Evolutionary conservation across 2,329 filamentous ascomycete species (phyloP).

Genomic region (Phialophora verrucosa): DNA sequence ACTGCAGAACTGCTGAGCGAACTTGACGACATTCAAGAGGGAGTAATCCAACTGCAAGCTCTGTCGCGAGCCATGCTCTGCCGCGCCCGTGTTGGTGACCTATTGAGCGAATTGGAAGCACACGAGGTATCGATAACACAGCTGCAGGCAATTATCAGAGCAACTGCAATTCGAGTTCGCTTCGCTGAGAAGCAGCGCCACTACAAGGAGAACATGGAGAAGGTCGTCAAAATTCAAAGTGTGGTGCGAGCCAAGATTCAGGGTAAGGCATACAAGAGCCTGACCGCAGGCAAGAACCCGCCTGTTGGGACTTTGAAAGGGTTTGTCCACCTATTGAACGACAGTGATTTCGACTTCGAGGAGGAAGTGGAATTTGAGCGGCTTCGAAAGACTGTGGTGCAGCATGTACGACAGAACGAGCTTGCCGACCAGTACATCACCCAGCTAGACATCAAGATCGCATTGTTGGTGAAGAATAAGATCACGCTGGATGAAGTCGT

Average conservation of each 20-base stretch:
- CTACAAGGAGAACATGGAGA: constrained; percentile 97
- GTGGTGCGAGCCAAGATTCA: constrained; percentile 94
- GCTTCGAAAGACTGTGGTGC: constrained; percentile 91
- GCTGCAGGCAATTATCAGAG: constrained; percentile 76
- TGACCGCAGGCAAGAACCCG: constrained; percentile 94
- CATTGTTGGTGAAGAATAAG: constrained; percentile 97
- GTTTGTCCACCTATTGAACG: constrained; percentile 95
- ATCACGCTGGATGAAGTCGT: constrained; percentile 98
- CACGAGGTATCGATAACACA: constrained; percentile 78
- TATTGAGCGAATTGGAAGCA: constrained; percentile 78
- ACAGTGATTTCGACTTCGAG: constrained; percentile 98
- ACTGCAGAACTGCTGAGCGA: constrained; percentile 66
- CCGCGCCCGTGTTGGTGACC: constrained; percentile 72
- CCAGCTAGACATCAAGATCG: constrained; percentile 98
- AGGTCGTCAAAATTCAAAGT: constrained; percentile 98
- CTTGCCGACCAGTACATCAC: constrained; percentile 97
- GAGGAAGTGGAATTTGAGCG: constrained; percentile 97
- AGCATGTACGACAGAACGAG: constrained; percentile 96
- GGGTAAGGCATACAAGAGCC: constrained; percentile 95
- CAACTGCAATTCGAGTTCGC: constrained; percentile 71
- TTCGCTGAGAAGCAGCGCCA: constrained; percentile 87
- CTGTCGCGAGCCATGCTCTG: constrained; percentile 78
- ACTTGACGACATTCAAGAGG: constrained; percentile 70
- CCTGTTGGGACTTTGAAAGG: constrained; percentile 97
- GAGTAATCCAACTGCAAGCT: constrained; percentile 74